These are phyloP conservation scores for Ceratocystis albifundus DNA, from an alignment of 2,329 filamentous ascomycete genomes.

Conservation along the genomic window DNA sequence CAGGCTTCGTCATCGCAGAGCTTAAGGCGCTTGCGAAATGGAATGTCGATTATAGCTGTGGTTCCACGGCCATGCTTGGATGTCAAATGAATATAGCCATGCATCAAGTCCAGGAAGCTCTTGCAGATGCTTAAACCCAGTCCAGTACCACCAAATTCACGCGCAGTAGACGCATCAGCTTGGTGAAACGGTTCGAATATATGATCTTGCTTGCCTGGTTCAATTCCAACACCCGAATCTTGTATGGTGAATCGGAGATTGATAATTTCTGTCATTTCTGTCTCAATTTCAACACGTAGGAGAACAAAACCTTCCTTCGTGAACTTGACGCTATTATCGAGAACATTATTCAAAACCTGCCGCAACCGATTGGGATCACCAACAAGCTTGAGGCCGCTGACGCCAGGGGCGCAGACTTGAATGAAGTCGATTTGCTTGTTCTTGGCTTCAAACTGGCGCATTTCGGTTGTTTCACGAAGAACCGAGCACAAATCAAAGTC, in stretches of 20 bases:
- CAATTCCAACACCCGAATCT: constrained; percentile 72
- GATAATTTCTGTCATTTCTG: constrained; percentile 52
- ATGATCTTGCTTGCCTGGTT: constrained; percentile 59
- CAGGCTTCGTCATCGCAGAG: constrained; percentile 7
- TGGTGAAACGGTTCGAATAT: constrained; percentile 75
- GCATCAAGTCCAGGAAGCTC: constrained; percentile 69
- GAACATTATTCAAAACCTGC: constrained; percentile 69
- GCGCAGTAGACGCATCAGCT: constrained; percentile 66
- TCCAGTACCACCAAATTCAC: constrained; percentile 68
- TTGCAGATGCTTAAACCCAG: constrained; percentile 71
- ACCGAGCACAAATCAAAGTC: constrained; percentile 65
- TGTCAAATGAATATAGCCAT: constrained; percentile 58
- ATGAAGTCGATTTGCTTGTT: constrained; percentile 66
- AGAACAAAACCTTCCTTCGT: constrained; percentile 57
- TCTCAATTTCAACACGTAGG: constrained; percentile 52
- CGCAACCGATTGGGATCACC: constrained; percentile 75
- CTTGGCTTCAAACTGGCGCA: constrained; percentile 75
- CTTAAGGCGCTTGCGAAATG: constrained; percentile 50
- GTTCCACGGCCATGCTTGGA: constrained; percentile 58
- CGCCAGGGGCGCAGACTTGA: constrained; percentile 50
- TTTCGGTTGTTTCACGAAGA: constrained; percentile 69
- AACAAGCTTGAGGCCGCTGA: constrained; percentile 56
- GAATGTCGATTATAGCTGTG: constrained; percentile 64
- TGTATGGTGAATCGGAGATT: constrained; percentile 61
- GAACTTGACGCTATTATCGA: constrained; percentile 69